Base-by-base conservation (phyloP, 2,329 filamentous ascomycete genomes). In the Nigrospora osmanthi region DNA sequence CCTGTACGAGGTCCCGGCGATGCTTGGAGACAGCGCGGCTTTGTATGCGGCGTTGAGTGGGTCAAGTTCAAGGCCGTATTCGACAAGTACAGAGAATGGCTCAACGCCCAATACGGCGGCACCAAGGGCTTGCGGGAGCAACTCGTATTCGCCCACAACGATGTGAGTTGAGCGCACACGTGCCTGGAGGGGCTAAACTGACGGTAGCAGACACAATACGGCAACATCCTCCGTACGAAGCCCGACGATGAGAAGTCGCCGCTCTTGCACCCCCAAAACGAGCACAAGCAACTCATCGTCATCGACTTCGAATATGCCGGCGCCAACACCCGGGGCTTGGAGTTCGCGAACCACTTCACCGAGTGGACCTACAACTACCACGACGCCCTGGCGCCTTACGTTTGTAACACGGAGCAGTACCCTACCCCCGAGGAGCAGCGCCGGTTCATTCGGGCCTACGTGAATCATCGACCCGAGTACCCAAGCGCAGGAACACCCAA, bases 331-430 rank as follows among this genome's bases (percentile, higher is more conserved):
- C 82, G 81, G 0, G 93, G 89, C 1, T 73, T 89, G 14, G 93
- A 98, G 64, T 97, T 98, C 61, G 93, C 89, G 47, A 98, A 98
- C 63, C 93, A 98, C 66, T 98, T 98, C 66, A 87, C 88, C 1
- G 93, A 98, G 67, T 98, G 93, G 93, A 87, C 88, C 55, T 97
- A 97, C 73, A 91, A 98, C 66, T 98, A 98, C 66, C 90, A 96
- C 61, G 83, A 93, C 59, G 65, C 79, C 3, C 68, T 71, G 28
- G 68, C 67, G 31, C 71, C 88, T 0, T 81, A 80, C 68, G 78
- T 73, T 23, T 91, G 87, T 72, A 81, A 84, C 56, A 77, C 77
- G 6, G 68, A 70, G 43, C 65, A 69, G 43, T 98, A 95, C 64
- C 93, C 93, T 0, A 88, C 74, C 0, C 67, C 74, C 0, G 86